Base-by-base conservation (phyloP, 2,329 filamentous ascomycete genomes). In the Rutstroemia sp. region DNA sequence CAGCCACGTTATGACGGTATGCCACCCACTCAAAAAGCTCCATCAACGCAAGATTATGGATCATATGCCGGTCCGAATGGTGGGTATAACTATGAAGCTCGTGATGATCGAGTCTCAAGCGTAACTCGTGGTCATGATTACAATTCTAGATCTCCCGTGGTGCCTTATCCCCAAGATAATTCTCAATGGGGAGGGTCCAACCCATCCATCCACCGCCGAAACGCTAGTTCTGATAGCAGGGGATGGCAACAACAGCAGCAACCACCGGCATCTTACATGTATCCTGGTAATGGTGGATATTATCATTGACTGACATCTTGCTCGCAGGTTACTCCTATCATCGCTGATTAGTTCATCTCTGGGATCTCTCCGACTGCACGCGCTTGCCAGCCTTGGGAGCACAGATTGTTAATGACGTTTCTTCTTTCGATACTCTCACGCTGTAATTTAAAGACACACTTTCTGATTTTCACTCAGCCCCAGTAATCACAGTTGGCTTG, bases 1-100 rank as follows among this genome's bases (percentile, higher is more conserved):
- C 61, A 65, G 39, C 57, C 54, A n/a, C 60, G 61, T 57, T 66
- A 65, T 60, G 59, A 65, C 63, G 65, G 63, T 63, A 67, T 61
- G 62, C 53, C 14, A 52, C 48, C 54, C 49, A 53, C 23, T 56
- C 49, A 50, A n/a, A 39, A 50, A 51, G 47, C 53, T 56, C 53
- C 48, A 12, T 30, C 41, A 34, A 44, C 38, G 45, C 46, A 27
- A 37, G 46, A 56, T 10, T 45, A 37, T 14, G 39, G 27, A 51
- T 17, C 19, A 45, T 48, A 45, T 37, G 27, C 27, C 39, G 23
- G 23, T 44, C 34, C 37, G 42, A 45, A 51, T n/a, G 44, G 42
- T 51, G 53, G 48, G 37, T 38, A 56, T 51, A 42, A 48, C 21
- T 48, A 27, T 16, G 47, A 51, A n/a, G 25, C 17, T 27, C 38